These are phyloP conservation scores for Alternaria alternata DNA, from an alignment of 2,329 filamentous ascomycete species.

Conservation along the genomic window DNA sequence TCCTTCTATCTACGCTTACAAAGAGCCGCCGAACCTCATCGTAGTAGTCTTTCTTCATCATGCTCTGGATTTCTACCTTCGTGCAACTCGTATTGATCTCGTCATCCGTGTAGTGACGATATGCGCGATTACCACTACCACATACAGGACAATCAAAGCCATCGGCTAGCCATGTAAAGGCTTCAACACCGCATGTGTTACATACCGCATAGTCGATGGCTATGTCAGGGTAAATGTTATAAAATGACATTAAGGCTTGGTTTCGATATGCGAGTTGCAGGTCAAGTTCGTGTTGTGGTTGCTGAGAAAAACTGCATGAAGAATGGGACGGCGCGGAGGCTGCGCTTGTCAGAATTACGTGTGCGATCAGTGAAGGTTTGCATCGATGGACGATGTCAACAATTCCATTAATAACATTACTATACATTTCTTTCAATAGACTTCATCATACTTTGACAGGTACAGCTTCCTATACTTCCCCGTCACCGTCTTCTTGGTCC, in stretches of 20 bases:
- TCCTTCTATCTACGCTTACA: background rate
- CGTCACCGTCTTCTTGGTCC: constrained; percentile 10
- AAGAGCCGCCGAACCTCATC: background rate
- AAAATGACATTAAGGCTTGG: constrained; percentile 13
- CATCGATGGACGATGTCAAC: background rate
- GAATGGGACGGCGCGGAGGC: background rate
- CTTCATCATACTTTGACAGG: background rate
- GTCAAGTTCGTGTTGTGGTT: background rate
- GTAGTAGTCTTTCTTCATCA: background rate
- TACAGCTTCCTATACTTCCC: background rate
- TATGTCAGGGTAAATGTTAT: constrained; percentile 9
- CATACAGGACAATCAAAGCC: constrained; percentile 19
- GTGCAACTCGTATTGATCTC: background rate
- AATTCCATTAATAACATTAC: background rate
- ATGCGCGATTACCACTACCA: constrained; percentile 4
- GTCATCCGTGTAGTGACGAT: background rate
- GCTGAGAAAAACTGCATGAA: background rate
- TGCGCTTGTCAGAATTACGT: background rate
- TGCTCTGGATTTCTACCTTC: background rate
- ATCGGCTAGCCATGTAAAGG: constrained; percentile 24
- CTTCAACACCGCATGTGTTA: constrained; percentile 10
- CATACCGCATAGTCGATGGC: constrained; percentile 18
- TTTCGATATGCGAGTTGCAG: background rate
- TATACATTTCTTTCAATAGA: background rate
- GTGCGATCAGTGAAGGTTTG: background rate